These are phyloP conservation scores for Kwoniella europaea DNA, from an alignment of 768 basidiomycete species.

Conservation along the genomic window DNA sequence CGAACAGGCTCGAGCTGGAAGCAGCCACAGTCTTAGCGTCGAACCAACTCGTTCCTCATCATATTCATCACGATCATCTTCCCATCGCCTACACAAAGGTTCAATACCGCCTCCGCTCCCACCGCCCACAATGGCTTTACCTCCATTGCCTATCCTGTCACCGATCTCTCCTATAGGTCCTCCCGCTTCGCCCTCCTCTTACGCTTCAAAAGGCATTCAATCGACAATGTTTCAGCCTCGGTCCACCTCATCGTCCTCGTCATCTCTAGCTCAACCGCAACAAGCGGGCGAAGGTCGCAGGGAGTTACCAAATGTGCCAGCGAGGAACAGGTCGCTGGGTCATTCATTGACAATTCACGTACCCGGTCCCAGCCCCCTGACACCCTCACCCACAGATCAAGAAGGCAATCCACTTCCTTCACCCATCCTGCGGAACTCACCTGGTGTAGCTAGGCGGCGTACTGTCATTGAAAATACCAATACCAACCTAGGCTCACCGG, in stretches of 20 bases:
- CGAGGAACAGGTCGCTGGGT: slow-evolving; percentile 23
- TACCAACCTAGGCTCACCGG: slow-evolving; percentile 19
- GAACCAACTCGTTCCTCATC: slow-evolving; percentile 20
- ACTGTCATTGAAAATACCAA: slow-evolving; percentile 33
- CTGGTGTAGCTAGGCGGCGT: slow-evolving; percentile 36
- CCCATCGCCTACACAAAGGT: slow-evolving; percentile 17
- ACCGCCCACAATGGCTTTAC: slow-evolving; percentile 35
- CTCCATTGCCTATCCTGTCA: slow-evolving; percentile 36
- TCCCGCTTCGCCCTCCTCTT: slow-evolving; percentile 13
- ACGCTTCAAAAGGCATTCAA: slow-evolving; percentile 12
- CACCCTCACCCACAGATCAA: slow-evolving; percentile 13
- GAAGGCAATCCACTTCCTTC: slow-evolving; percentile 18
- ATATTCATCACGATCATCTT: slow-evolving; percentile 18
- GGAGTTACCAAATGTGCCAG: slow-evolving; percentile 14
- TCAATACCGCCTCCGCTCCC: slow-evolving; percentile 32
- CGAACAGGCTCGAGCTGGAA: slow-evolving; percentile 1
- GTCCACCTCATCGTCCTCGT: slow-evolving; percentile 19
- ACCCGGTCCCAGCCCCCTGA: slow-evolving; percentile 25
- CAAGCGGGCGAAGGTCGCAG: slow-evolving; percentile 8
- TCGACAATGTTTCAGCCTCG: slow-evolving; percentile 17
- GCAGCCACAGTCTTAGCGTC: slow-evolving; percentile 1
- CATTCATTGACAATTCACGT: slow-evolving; percentile 39
- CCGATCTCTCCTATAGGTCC: slow-evolving; percentile 38
- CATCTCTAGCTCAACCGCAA: slow-evolving; percentile 15
- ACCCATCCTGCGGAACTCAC: slow-evolving; percentile 32